These are phyloP conservation scores for Cercospora zeae-maydis DNA, from an alignment of 2,329 filamentous ascomycete genomes.

Conservation along the genomic window DNA sequence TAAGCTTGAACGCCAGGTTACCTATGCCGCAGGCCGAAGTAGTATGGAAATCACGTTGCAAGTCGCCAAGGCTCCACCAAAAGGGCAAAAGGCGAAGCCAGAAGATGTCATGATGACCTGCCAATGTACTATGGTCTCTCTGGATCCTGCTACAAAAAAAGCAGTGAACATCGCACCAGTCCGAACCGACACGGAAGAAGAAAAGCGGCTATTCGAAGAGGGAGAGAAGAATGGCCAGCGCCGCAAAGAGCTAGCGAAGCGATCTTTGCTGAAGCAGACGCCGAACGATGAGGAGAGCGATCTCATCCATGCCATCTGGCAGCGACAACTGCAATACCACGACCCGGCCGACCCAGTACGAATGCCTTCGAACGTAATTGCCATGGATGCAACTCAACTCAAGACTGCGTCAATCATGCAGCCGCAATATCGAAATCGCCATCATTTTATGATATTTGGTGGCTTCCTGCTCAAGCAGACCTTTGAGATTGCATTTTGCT, in stretches of 20 bases:
- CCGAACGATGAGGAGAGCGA: slow-evolving; percentile 69
- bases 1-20: slow-evolving; percentile 41
- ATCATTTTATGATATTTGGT: slow-evolving; percentile 76
- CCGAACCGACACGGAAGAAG: slow-evolving; percentile 60
- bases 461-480: slow-evolving; percentile 71
- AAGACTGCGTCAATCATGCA: slow-evolving; percentile 71
- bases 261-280: slow-evolving; percentile 61
- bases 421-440: slow-evolving; percentile 58
- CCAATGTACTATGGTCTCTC: slow-evolving; percentile 73
- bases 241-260: slow-evolving; percentile 61
- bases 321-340: slow-evolving; percentile 62
- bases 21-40: slow-evolving; percentile 69
- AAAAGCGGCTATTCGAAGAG: slow-evolving; percentile 59
- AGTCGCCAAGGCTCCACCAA: slow-evolving; percentile 62
- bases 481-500: slow-evolving; percentile 73
- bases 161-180: slow-evolving; percentile 61
- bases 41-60: slow-evolving; percentile 72
- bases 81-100: slow-evolving; percentile 54
- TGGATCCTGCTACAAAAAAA: slow-evolving; percentile 65
- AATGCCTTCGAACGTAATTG: slow-evolving; percentile 56
- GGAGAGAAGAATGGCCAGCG: slow-evolving; percentile 65
- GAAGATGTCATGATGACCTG: slow-evolving; percentile 67
- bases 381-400: slow-evolving; percentile 62
- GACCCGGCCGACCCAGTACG: slow-evolving; percentile 54
- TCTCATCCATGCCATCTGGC: slow-evolving; percentile 71